Base-by-base conservation (phyloP, 768 basidiomycete genomes). In the Amanita polypyramis region DNA sequence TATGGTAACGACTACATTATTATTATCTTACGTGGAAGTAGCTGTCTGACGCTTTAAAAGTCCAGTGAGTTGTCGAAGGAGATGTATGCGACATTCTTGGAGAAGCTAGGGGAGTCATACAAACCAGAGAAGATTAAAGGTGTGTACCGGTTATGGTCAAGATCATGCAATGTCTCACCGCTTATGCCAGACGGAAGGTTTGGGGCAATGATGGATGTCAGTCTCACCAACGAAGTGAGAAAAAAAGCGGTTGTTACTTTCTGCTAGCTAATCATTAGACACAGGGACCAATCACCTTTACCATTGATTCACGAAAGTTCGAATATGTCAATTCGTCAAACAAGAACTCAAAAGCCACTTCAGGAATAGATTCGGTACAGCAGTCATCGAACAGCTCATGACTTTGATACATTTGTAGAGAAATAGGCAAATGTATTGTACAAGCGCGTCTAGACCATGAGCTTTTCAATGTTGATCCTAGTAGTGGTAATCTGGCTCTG, bases 141-240 rank as follows among this genome's bases (percentile, higher is more conserved):
- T 86, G 41, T 29, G 69, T 0, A 17, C 2, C 54, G 17, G 17
- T 36, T n/a, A 15, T 49, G 30, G 35, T 50, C 29, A 36, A 42
- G 49, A 35, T 23, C 9, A 15, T 37, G 20, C 45, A 30, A 5
- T 34, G 34, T 53, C 32, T 11, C 40, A 38, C 21, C 38, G 10
- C 35, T 43, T 51, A 33, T 54, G 46, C 43, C 3, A 94, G 93
- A 97, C 62, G 93, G 93, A n/a, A 73, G 70, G 55, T 96, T 97
- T 60, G 92, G 92, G 27, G 93, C 92, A 4, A 95, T 95, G 93
- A 97, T 97, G 93, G 76, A 81, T 49, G 89, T 97, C 45, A 77
- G 70, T 52, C 64, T 95, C 48, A 83, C 76, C 17, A 97, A 97
- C 60, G 93, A 97, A 69, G 91, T 88, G 62, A 34, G 70, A 56